Base-by-base conservation (phyloP, 1,284 basidiomycete genomes). In the Rhodotorula sp. region DNA sequence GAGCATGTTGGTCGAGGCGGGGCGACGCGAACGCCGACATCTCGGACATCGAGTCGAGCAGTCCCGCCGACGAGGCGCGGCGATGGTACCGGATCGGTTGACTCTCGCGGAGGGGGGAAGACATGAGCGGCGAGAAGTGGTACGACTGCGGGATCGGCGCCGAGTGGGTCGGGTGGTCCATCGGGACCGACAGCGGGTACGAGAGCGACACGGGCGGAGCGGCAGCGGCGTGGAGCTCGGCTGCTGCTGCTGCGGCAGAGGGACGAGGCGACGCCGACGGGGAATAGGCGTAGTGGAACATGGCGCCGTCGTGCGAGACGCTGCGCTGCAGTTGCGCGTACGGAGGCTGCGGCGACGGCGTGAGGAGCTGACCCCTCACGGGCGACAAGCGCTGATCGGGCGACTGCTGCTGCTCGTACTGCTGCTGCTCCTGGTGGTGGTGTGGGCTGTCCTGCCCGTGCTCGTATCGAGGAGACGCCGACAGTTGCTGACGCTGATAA, bases 11-110 rank as follows among this genome's bases (percentile, higher is more conserved):
- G 26, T 54, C 15, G 21, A 62, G 46, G 23, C 34, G 47, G 29
- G 66, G 61, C 26, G 66, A 15, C 23, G 5, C 43, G 29, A 47
- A 26, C n/a, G 14, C n/a, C 52, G 62, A 29, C 21, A 62, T 23
- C 31, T 39, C 29, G 29, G 61, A 49, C 31, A 49, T 57, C 7
- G 23, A 4, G 23, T 72, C 70, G 60, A 72, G 61, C 31, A 52
- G 52, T 20, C 64, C 65, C 52, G 52, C 65, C 4, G 70, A 72
- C 26, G 70, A 72, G 2, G 70, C 67, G 39, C 70, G 70, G 56
- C 70, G 70, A 10, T 43, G 39, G 49, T 57, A 58, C 5, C 60
- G 63, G 29, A 64, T 54, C 8, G 59, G 58, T 14, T 58, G 54
- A 26, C 43, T 18, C 8, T 15, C 43, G 7, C 29, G 29, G 29